Base-by-base conservation (phyloP, 1,284 basidiomycete genomes). In the Trichosporon asahii region DNA sequence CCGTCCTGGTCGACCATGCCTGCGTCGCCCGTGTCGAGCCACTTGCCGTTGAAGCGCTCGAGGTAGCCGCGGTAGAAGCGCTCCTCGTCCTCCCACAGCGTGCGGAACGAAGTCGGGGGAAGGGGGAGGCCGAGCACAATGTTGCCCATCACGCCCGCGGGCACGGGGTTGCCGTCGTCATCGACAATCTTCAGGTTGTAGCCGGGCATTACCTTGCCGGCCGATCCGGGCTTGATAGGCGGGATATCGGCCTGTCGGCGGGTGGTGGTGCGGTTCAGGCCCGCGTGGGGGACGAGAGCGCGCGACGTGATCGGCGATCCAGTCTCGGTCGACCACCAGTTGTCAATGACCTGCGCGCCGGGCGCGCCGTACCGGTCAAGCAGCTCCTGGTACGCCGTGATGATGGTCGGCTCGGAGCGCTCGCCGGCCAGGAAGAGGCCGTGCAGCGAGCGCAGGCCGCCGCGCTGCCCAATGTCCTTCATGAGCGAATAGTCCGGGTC, bases 291-390 rank as follows among this genome's bases (percentile, higher is more conserved):
- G 79, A 97, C 93, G 73, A 98, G 86, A 64, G 70, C 68, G 27
- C 72, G 72, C 35, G 72, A 73, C 0, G 72, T 73, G 61, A 73
- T 73, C 15, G 72, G 72, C n/a, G 91, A 93, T 64, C 94, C 95
- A 0, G 93, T 95, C 85, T 98, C 95, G 5, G 95, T 98, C 87
- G 96, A 94, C 89, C 91, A 94, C 85, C 90, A 94, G 14, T 92
- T 93, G 84, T 97, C 95, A 68, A 97, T 94, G 76, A 97, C 91
- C n/a, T 67, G 72, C 1, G 72, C 66, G 29, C 68, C 72, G 0
- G 66, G 66, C 3, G 72, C 70, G 35, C 25, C 70, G 66, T 69
- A 73, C 46, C 66, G 46, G 72, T 73, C 65, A 15, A 73, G 72
- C 27, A 69, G 68, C 68, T 73, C 70, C 70, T 73, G 72, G 70